Evolutionary conservation across 2,329 filamentous ascomycete species (phyloP).

Genomic region (Diaporthe vaccinii): DNA sequence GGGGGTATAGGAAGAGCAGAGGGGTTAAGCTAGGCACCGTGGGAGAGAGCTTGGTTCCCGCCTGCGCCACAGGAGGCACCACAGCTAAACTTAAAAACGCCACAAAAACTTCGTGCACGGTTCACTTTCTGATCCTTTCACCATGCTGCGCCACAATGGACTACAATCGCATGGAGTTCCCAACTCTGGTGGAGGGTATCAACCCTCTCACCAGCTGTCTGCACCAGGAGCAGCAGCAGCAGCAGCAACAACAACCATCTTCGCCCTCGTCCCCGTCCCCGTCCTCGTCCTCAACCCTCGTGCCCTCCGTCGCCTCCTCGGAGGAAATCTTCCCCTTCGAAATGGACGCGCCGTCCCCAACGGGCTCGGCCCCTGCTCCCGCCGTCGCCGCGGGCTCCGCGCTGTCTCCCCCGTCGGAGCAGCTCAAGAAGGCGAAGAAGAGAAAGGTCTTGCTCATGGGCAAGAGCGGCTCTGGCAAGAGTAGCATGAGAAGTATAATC

Average conservation of each 20-base stretch:
- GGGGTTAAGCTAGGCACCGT: background rate
- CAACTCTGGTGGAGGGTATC: constrained; percentile 28
- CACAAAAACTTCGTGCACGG: background rate
- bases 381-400: constrained; percentile 49
- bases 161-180: background rate
- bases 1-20: background rate
- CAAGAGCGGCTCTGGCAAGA: constrained; percentile 97
- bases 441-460: constrained; percentile 93
- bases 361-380: constrained; percentile 44
- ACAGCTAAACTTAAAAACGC: no score
- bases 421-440: constrained; percentile 81
- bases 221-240: background rate
- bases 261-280: background rate
- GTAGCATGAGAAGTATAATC: constrained; percentile 98
- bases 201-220: constrained; percentile 16
- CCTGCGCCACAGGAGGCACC: constrained; percentile 9
- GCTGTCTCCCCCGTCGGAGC: constrained; percentile 51
- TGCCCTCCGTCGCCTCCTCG: constrained; percentile 18
- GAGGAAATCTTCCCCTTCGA: constrained; percentile 20
- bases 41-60: background rate
- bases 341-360: constrained; percentile 36
- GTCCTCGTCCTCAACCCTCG: background rate
- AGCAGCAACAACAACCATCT: background rate
- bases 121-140: background rate
- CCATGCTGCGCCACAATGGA: constrained; percentile 31